phyloP scores from a whole-genome alignment of 306 rosid species.

The Geum urbanum region DNA sequence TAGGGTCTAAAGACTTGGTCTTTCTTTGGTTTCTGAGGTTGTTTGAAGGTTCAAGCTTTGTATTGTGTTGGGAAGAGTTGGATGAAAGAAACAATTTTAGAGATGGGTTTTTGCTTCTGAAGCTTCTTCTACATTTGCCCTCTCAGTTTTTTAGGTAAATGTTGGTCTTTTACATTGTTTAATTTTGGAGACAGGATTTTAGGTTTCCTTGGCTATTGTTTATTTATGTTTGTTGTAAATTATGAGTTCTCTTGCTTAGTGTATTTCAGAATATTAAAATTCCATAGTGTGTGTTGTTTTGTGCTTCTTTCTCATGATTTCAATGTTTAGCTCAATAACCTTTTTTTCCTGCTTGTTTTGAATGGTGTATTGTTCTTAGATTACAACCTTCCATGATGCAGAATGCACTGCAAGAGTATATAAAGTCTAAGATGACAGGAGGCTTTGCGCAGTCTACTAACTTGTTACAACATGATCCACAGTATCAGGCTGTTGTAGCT shows the following conservation, averaged over 20 bases:
- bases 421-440: constrained; percentile 9
- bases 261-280: not conserved
- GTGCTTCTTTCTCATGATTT: not conserved
- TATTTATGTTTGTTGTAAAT: not conserved
- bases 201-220: not conserved
- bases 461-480: constrained; percentile 13
- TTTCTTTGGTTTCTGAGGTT: constrained; percentile 3
- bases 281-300: not conserved
- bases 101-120: not conserved
- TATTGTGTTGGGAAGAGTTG: not conserved
- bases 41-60: not conserved
- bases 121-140: not conserved
- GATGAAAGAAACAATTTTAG: not conserved
- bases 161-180: not conserved
- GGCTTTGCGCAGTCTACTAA: constrained; percentile 19
- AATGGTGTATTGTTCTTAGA: constrained; percentile 4
- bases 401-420: constrained; percentile 10
- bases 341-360: not conserved
- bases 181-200: not conserved
- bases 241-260: not conserved
- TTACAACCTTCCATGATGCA: constrained; percentile 10
- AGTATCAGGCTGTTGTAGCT: constrained; percentile 21
- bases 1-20: not conserved
- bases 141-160: not conserved
- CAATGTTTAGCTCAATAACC: not conserved